Base-by-base conservation (phyloP, 176 grass and related monocot species). In the Eragrostis curvula region DNA sequence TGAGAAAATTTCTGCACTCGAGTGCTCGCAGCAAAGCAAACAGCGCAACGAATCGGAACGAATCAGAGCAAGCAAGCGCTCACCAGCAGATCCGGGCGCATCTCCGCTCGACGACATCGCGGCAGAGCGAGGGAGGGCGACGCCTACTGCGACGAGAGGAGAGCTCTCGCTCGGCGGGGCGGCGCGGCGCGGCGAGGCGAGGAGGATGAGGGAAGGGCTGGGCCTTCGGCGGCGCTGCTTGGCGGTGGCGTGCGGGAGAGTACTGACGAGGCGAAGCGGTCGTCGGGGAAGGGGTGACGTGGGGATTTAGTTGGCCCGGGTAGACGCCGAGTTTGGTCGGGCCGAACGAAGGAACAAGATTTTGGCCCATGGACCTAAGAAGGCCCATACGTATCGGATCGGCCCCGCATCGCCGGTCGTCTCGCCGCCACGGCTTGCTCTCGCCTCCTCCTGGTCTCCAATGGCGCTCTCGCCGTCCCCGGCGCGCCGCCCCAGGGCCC, bases 91-190 rank as follows among this genome's bases (percentile, higher is more conserved):
- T 69, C 65, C 78, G 15, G 78, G 78, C 29, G 78, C n/a, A 53
- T 80, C 65, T 47, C 78, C 78, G 41, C 78, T 80, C n/a, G 78
- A 80, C n/a, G 78, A 8, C 78, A 80, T 80, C 64, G 2, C 50
- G n/a, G 36, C 44, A 12, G 48, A 68, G 48, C 8, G 21, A 7
- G 16, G 60, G 29, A 7, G 20, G 39, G 20, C 16, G 12, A 17
- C 7, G 58, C 9, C 9, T 17, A 10, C 3, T 1, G 8, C 46
- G 16, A 40, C 12, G 28, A 11, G 77, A 15, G 48, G 7, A 29
- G 47, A 53, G 12, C 17, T 40, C 25, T 8, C 8, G 16, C 43
- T n/a, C 59, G 77, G 77, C 48, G 70, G 69, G 12, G 43, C 70
- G 14, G 47, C n/a, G n/a, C n/a, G 70, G 68, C 21, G 42, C 69